Base-by-base conservation (phyloP, 805 yeast species). In the Ogataea siamensis region DNA sequence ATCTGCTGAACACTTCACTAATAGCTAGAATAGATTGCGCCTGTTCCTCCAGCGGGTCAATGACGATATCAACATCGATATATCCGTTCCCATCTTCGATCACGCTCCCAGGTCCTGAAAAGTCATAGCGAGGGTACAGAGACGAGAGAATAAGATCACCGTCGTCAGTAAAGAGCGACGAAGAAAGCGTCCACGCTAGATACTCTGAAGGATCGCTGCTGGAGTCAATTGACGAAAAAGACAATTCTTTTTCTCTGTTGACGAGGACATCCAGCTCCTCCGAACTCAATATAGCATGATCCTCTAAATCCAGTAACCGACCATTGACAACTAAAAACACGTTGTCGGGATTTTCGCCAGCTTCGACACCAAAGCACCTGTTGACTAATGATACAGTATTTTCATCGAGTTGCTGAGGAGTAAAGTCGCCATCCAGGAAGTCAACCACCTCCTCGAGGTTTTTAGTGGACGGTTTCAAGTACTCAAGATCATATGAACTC, bases 11-110 rank as follows among this genome's bases (percentile, higher is more conserved):
- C 22, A 52, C 12, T 3, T 57, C 49, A 3, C 61, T 53, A 12
- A 83, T 55, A 0, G 82, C 63, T 0, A 83, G 49, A 7, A 78
- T 51, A 33, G 73, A 75, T 51, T 87, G 98, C 0, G 94, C 73
- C 11, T 64, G 51, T 48, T 83, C 89, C 42, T 75, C 73, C 2
- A 78, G 58, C 1, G 98, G 97, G 55, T 93, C 88, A 26, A 86
- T 52, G 1, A 84, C 60, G 0, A 84, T 64, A 4, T 75, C 58
- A 4, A 88, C 52, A 43, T 83, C 83, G 14, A 87, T 11, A 2
- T 45, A 29, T 4, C 49, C 47, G 3, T 24, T 21, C 3, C 19
- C 31, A 9, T 10, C 37, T 11, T 9, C 16, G 10, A 20, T 46
- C 42, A 5, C 53, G 22, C 2, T 5, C 7, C 15, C 14, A 7